Percentiles rank a stretch among this genome's conserved stretches.
phyloP scores from a whole-genome alignment of 2,329 filamentous ascomycete genomes.

The Chaetomium globosum region DNA sequence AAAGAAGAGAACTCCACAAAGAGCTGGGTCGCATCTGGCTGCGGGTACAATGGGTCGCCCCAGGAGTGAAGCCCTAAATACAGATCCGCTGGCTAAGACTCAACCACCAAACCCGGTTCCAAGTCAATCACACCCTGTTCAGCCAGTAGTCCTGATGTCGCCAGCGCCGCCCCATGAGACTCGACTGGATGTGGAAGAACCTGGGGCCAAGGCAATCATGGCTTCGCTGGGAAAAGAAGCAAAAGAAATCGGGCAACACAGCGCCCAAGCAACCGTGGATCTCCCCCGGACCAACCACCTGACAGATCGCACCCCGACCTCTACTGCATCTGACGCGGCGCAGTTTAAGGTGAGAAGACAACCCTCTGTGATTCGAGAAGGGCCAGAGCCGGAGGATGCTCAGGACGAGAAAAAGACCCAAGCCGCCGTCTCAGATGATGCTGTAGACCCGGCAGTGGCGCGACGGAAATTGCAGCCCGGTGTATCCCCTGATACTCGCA shows the following conservation, averaged over 20 bases:
- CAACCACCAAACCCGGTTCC: background rate
- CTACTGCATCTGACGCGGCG: constrained; percentile 12
- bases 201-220: constrained; percentile 33
- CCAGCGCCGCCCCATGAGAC: constrained; percentile 1
- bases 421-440: constrained; percentile 36
- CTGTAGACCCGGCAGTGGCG: constrained; percentile 44
- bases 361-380: constrained; percentile 52
- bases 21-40: constrained; percentile 50
- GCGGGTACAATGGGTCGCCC: constrained; percentile 58
- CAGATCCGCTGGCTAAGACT: background rate
- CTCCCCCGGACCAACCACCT: constrained; percentile 3
- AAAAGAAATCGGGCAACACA: constrained; percentile 23
- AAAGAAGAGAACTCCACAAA: constrained; percentile 46
- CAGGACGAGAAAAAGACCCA: constrained; percentile 26
- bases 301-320: background rate
- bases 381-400: constrained; percentile 37
- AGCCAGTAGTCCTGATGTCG: constrained; percentile 10
- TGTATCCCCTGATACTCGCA: background rate
- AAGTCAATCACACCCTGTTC: constrained; percentile 2
- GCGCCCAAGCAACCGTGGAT: constrained; percentile 11
- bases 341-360: constrained; percentile 41
- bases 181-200: constrained; percentile 32
- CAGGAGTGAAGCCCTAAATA: constrained; percentile 44
- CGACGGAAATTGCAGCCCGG: constrained; percentile 39
- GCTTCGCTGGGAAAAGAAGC: constrained; percentile 30